A percentile compares a stretch with the other conserved stretches of the same genome.
Evolutionary conservation across 805 yeast genomes (phyloP).

Genomic region (Tetrapisispora namnaoensis): DNA sequence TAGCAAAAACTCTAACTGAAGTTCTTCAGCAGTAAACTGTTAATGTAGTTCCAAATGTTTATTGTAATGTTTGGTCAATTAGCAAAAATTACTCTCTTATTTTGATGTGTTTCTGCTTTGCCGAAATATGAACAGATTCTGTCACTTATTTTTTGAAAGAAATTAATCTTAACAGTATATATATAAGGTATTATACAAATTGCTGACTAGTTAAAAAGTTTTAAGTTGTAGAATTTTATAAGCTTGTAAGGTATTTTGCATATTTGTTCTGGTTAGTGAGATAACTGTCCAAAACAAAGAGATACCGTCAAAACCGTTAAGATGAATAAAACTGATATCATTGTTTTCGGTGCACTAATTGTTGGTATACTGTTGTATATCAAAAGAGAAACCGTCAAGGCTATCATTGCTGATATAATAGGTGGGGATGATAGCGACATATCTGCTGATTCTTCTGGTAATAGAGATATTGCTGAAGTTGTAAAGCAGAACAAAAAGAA

Average conservation of each 20-base stretch:
- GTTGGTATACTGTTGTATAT: slow-evolving; percentile 3
- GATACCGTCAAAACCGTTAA: neutral
- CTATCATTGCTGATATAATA: slow-evolving; percentile 10
- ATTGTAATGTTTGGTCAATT: no score
- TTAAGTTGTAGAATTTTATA: neutral
- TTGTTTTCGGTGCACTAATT: slow-evolving; percentile 42
- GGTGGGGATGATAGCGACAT: slow-evolving; percentile 32
- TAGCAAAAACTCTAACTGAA: neutral
- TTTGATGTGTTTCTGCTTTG: neutral
- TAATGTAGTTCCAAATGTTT: no score
- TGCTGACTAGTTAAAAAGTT: no score
- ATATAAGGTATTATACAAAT: neutral
- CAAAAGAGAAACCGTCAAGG: slow-evolving; percentile 7
- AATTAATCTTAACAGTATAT: neutral
- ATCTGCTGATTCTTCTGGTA: slow-evolving; percentile 31
- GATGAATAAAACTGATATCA: slow-evolving; percentile 61
- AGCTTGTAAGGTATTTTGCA: neutral
- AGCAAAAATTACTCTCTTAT: no score
- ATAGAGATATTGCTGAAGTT: slow-evolving; percentile 50
- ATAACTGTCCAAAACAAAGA: neutral
- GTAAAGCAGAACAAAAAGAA: slow-evolving; percentile 57
- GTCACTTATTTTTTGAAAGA: neutral
- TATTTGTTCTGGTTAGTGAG: neutral
- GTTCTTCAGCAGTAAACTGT: neutral
- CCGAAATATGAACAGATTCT: neutral